Percentiles rank a stretch among this genome's conserved stretches.
Conservation (phyloP, 73 alveolate species). For the Paramecium octaurelia region DNA sequence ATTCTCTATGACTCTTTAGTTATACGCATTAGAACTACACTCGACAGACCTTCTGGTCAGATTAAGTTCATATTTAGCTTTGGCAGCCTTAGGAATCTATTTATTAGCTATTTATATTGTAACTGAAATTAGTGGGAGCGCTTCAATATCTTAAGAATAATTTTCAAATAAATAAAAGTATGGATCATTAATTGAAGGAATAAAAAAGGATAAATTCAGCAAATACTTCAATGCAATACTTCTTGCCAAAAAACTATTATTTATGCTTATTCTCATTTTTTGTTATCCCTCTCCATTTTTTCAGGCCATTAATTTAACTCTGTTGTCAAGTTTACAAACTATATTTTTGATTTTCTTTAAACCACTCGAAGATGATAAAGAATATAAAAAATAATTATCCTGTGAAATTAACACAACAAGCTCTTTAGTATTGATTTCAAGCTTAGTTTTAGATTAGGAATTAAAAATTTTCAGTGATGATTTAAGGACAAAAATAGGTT, state of each 20-base stretch:
- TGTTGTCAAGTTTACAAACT: not conserved
- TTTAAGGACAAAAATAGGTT: not conserved
- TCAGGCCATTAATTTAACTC: not conserved
- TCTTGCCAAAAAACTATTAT: not conserved
- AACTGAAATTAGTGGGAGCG: not conserved
- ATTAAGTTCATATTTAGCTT: not conserved
- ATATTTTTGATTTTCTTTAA: not conserved
- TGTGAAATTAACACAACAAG: not conserved
- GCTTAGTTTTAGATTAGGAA: not conserved
- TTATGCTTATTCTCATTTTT: not conserved
- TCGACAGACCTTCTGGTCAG: not conserved
- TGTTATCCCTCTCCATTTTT: not conserved
- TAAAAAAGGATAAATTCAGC: not conserved
- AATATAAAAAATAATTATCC: not conserved
- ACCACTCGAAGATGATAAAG: not conserved
- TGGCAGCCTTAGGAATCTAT: not conserved
- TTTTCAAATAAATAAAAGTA: not conserved
- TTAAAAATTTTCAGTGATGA: not conserved
- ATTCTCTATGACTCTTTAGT: not conserved
- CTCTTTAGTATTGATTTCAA: not conserved
- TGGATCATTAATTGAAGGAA: conserved; percentile 36
- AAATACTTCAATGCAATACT: not conserved
- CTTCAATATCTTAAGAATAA: not conserved
- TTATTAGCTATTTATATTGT: not conserved
- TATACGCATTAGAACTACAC: not conserved